Base-by-base conservation (phyloP, 164 flowering plant genomes). In the Paratinospora sagittata region DNA sequence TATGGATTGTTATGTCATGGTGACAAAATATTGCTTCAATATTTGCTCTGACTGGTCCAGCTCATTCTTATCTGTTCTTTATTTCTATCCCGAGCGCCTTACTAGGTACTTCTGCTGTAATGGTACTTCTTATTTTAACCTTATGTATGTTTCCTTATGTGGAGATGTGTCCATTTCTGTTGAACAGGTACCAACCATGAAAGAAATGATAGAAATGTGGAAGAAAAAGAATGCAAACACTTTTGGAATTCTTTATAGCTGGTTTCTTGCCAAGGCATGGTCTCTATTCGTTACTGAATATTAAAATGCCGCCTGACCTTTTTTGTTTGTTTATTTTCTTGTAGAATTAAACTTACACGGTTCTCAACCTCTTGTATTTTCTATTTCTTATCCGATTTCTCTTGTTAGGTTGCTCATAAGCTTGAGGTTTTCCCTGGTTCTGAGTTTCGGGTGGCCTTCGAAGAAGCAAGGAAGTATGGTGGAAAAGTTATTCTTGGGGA, bases 401-500 rank as follows among this genome's bases (percentile, higher is more conserved):
- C 27, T 7, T 73, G 14, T 34, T 14, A 93, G 98, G 89, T 93
- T 84, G 95, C 96, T 67, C 84, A 72, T 76, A 75, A 84, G 78
- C 97, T 93, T 52, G 96, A 93, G 81, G 98, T 93, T 70, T 79
- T 90, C 16, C 98, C 99, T 82, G 98, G 98, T 64, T 81, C 95
- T 72, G 98, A 96, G 83, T 96, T 96, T 76, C 99, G 93, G 60
- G 90, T 88, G 75, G 98, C 95, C 74, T 91, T 66, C 83, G 97
- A 93, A 82, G 99, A 90, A 87, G 98, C 98, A 68, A 81, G 72
- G 82, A 85, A 88, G 64, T 93, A 85, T 80, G 93, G 96, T 36
- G 90, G 96, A 27, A 89, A 84, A 87, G 97, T 96, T 60, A 82
- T 96, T 65, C 92, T 96, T 77, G 99, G 99, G 73, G 99, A 96